A percentile compares a stretch with the other conserved stretches of the same genome.
phyloP scores from a whole-genome alignment of 176 grass and related monocot species.

The Hyparrhenia diplandra region DNA sequence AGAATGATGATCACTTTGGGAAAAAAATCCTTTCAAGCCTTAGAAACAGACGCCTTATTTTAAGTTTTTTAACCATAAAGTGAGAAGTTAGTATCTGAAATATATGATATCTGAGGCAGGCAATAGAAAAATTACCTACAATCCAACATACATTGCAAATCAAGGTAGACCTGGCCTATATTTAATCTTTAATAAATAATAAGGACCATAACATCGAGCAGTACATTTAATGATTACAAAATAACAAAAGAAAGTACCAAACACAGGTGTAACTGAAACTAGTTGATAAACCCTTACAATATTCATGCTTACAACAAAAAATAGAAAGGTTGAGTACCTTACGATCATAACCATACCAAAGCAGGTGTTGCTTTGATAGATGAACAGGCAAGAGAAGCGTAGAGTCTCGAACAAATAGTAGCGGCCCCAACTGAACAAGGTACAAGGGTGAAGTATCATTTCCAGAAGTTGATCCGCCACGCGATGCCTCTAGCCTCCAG shows the following conservation, averaged over 20 bases:
- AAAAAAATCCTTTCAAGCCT: not conserved
- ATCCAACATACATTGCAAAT: not conserved
- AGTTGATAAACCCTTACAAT: not conserved
- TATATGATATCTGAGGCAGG: not conserved
- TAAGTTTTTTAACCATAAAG: too few species aligned
- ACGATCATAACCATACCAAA: slow-evolving; percentile 99
- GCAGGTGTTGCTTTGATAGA: slow-evolving; percentile 88
- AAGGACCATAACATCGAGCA: not conserved
- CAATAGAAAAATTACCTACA: not conserved
- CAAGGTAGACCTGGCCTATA: not conserved
- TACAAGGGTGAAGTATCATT: slow-evolving; percentile 81
- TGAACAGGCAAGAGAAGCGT: slow-evolving; percentile 96
- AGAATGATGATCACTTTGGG: not conserved
- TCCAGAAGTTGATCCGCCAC: slow-evolving; percentile 55
- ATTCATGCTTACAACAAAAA: not conserved
- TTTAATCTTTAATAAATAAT: not conserved
- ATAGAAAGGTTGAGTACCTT: slow-evolving; percentile 59
- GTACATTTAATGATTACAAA: too few species aligned
- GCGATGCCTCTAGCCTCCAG: slow-evolving; percentile 94
- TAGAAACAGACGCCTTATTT: too few species aligned
- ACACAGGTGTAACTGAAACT: not conserved
- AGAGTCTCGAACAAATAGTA: slow-evolving; percentile 88
- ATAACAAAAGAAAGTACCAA: too few species aligned
- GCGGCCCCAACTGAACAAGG: slow-evolving; percentile 86
- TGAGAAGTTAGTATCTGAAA: not conserved